phyloP scores from a whole-genome alignment of 441 rosid genomes.

The Corymbia calophylla region DNA sequence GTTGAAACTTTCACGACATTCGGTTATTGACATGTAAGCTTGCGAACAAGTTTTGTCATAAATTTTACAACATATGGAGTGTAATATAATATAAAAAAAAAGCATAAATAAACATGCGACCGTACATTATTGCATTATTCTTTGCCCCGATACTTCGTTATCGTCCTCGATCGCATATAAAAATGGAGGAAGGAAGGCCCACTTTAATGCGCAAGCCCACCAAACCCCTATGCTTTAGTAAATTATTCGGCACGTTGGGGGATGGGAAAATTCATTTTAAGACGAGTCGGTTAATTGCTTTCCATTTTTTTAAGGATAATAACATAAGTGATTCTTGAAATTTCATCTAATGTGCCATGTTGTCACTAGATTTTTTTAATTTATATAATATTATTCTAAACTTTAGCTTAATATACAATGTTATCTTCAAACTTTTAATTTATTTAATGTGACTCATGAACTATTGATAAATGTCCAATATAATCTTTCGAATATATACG shows the following conservation, averaged over 20 bases:
- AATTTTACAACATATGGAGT: neutral
- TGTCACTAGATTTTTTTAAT: neutral
- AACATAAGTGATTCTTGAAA: neutral
- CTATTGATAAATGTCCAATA: neutral
- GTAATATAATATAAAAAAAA: neutral
- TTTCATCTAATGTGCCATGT: neutral
- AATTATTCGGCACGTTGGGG: neutral
- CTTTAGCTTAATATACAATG: neutral
- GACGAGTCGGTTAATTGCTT: too few relatives aligned
- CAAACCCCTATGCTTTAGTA: neutral
- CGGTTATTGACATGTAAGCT: neutral
- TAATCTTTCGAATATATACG: accelerated
- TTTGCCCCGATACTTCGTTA: neutral
- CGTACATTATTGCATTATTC: neutral
- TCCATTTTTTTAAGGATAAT: too few relatives aligned
- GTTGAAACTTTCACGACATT: neutral
- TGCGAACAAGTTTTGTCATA: neutral
- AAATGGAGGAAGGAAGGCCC: neutral
- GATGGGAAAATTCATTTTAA: too few relatives aligned
- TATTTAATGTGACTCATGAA: neutral
- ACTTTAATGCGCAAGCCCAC: neutral
- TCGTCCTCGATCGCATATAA: neutral
- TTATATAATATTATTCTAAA: neutral
- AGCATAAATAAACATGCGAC: neutral
- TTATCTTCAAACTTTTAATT: neutral